These are phyloP conservation scores for Starmerella sirachaensis DNA, from an alignment of 805 yeast species.

Conservation along the genomic window DNA sequence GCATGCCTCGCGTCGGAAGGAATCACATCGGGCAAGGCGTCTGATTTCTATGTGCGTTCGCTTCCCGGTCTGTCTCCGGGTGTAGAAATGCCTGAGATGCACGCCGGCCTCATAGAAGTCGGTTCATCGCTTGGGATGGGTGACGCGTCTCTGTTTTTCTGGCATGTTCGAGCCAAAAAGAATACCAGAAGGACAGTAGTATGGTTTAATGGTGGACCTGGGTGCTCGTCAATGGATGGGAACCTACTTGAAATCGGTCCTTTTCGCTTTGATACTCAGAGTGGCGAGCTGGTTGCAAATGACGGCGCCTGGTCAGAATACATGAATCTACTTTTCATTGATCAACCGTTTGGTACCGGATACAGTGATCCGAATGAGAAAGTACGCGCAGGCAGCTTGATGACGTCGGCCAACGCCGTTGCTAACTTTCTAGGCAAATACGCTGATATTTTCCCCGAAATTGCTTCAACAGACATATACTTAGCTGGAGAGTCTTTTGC, in stretches of 20 bases:
- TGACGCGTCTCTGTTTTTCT: constrained; percentile 45
- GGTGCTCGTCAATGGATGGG: constrained; percentile 97
- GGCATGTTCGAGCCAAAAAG: constrained; percentile 43
- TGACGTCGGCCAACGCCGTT: constrained; percentile 49
- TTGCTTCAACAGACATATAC: constrained; percentile 47
- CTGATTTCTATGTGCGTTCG: constrained; percentile 23
- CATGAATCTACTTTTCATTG: constrained; percentile 73
- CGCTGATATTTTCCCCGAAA: constrained; percentile 62
- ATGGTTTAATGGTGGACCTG: constrained; percentile 98
- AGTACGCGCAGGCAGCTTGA: constrained; percentile 30
- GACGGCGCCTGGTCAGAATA: constrained; percentile 71
- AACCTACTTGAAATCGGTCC: constrained; percentile 91
- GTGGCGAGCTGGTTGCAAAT: constrained; percentile 33
- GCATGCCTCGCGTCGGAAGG: constrained; percentile 4
- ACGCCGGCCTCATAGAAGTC: constrained; percentile 50
- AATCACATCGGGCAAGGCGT: constrained; percentile 9
- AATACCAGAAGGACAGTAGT: constrained; percentile 34
- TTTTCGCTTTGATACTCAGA: constrained; percentile 42
- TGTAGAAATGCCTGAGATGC: constrained; percentile 33
- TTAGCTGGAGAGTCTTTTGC: constrained; percentile 95
- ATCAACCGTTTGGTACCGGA: constrained; percentile 94
- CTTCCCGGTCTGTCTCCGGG: constrained; percentile 27
- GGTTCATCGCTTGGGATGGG: constrained; percentile 42
- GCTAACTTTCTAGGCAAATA: constrained; percentile 53
- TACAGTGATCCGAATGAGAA: constrained; percentile 49